Percentiles rank a stretch among this genome's conserved stretches.
phyloP scores from a whole-genome alignment of 2,329 filamentous ascomycete species.

The Tolypocladium cylindrosporum region DNA sequence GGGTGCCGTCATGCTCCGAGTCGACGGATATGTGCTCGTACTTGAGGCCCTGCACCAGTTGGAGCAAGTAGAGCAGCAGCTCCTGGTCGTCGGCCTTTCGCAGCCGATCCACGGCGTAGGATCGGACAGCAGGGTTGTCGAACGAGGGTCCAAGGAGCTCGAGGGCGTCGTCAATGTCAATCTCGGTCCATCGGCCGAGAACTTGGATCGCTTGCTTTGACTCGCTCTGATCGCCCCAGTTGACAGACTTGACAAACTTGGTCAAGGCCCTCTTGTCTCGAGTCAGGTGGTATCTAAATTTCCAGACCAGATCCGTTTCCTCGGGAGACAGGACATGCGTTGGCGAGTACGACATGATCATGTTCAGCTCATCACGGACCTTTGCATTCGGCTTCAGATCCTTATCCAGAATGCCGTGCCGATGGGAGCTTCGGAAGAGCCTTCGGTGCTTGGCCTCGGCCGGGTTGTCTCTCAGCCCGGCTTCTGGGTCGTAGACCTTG shows the following conservation, averaged over 20 bases:
- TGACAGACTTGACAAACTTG: constrained; percentile 96
- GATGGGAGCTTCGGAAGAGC: constrained; percentile 77
- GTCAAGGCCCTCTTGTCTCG: constrained; percentile 87
- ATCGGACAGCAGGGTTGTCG: constrained; percentile 76
- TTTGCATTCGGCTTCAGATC: constrained; percentile 95
- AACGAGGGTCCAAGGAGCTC: constrained; percentile 90
- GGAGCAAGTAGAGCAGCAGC: constrained; percentile 79
- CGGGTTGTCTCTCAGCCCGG: constrained; percentile 81
- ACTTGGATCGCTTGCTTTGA: constrained; percentile 83
- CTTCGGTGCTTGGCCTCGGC: constrained; percentile 91
- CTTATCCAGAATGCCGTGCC: constrained; percentile 88
- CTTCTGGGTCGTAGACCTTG: constrained; percentile 86
- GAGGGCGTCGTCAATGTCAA: constrained; percentile 92
- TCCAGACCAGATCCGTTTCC: constrained; percentile 95
- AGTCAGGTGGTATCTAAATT: constrained; percentile 89
- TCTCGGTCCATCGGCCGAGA: constrained; percentile 87
- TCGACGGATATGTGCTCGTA: constrained; percentile 69
- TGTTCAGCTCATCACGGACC: constrained; percentile 85
- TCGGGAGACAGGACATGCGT: constrained; percentile 80
- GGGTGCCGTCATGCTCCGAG: constrained; percentile 43
- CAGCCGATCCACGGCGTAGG: constrained; percentile 86
- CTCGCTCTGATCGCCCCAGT: constrained; percentile 81
- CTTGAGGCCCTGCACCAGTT: constrained; percentile 91
- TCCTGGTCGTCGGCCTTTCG: constrained; percentile 91
- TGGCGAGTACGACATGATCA: constrained; percentile 84